phyloP scores from a whole-genome alignment of 1,284 basidiomycete species.

The Laetiporus sulphureus region DNA sequence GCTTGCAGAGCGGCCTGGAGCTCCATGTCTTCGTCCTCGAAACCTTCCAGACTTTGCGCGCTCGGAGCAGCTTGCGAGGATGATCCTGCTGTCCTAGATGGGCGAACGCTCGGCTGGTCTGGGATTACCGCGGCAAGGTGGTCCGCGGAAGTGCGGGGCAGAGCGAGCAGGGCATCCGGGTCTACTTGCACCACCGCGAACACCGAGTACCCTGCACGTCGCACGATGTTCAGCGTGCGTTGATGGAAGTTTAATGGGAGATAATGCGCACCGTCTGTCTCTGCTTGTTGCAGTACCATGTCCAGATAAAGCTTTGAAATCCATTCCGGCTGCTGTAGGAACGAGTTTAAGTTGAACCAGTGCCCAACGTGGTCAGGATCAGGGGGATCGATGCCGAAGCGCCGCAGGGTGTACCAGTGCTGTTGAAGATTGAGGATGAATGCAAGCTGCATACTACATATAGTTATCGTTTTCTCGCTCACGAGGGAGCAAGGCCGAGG shows the following conservation, averaged over 20 bases:
- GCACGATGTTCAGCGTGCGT: too few species aligned
- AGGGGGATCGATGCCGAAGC: slow-evolving; percentile 57
- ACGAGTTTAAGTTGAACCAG: slow-evolving; percentile 93
- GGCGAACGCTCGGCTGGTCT: slow-evolving; percentile 33
- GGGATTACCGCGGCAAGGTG: slow-evolving; percentile 54
- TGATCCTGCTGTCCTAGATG: slow-evolving; percentile 8
- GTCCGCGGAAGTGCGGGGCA: slow-evolving; percentile 63
- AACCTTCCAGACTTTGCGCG: slow-evolving; percentile 27
- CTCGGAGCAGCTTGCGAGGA: slow-evolving; percentile 7
- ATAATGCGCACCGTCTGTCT: slow-evolving; percentile 64
- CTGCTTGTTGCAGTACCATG: slow-evolving; percentile 84
- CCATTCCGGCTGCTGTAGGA: slow-evolving; percentile 69
- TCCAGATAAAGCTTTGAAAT: slow-evolving; percentile 78
- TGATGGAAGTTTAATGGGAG: too few species aligned
- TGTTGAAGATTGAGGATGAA: slow-evolving; percentile 86
- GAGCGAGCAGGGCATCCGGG: slow-evolving; percentile 35
- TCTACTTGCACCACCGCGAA: slow-evolving; percentile 69
- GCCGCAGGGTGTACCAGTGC: slow-evolving; percentile 87
- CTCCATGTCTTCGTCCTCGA: slow-evolving; percentile 84
- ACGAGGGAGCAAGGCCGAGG: slow-evolving; percentile 3
- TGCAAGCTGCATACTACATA: slow-evolving; percentile 69
- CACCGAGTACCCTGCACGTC: slow-evolving; percentile 73
- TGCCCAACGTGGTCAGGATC: slow-evolving; percentile 39
- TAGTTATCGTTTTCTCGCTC: neutral
- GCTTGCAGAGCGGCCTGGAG: slow-evolving; percentile 83